Conservation (phyloP, 108 stramenopile species). For the Cyclotella baltica region DNA sequence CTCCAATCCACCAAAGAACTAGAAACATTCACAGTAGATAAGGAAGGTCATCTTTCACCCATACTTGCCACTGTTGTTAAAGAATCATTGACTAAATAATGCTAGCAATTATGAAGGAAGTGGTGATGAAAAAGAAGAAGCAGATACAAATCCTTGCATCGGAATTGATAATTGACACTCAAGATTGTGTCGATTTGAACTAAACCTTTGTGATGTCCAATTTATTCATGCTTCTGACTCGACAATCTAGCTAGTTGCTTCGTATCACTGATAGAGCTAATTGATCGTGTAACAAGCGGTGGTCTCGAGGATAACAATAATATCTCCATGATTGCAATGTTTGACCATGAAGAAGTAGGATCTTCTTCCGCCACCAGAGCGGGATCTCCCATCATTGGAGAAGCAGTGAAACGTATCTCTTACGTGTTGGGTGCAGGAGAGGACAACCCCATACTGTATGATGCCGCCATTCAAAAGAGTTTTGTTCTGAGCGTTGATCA, state of each 20-base stretch:
- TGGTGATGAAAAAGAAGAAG: constrained; percentile 30
- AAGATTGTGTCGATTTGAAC: constrained; percentile 92
- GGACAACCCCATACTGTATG: constrained; percentile 35
- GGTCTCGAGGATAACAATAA: constrained; percentile 63
- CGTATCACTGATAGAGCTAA: constrained; percentile 75
- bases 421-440: constrained; percentile 55
- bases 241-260: constrained; percentile 97
- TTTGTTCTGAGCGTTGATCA: constrained; percentile 90
- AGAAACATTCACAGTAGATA: constrained; percentile 88
- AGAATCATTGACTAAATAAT: constrained; percentile 60
- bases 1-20: constrained; percentile 87
- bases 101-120: no score
- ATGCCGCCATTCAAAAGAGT: constrained; percentile 56
- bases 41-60: constrained; percentile 93
- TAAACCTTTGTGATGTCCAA: constrained; percentile 94
- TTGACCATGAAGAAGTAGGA: no score
- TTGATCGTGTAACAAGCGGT: constrained; percentile 60
- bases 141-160: constrained; percentile 66
- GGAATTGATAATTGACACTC: constrained; percentile 62
- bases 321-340: no score
- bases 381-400: constrained; percentile 84
- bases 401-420: constrained; percentile 79
- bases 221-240: constrained; percentile 93
- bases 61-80: constrained; percentile 87
- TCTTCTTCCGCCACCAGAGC: constrained; percentile 81